These are phyloP conservation scores for Tillandsia leiboldiana DNA, from an alignment of 176 grass and related monocot species.

Conservation along the genomic window DNA sequence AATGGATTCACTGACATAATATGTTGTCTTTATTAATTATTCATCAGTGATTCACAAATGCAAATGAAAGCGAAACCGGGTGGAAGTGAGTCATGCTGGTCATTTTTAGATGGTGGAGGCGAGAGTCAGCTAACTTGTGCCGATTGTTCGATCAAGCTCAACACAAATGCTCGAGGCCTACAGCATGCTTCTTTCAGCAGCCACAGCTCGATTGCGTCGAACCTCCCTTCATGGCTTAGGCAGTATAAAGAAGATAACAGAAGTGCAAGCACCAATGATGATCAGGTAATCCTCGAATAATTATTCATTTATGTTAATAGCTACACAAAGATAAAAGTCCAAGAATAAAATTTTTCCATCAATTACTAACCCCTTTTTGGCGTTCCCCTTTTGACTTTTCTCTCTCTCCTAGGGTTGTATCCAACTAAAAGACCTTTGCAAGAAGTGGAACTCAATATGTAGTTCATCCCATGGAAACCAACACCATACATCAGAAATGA, in stretches of 20 bases:
- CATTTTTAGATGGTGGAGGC: constrained; percentile 3
- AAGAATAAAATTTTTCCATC: neutral
- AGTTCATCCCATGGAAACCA: constrained; percentile 21
- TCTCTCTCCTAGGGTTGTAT: neutral
- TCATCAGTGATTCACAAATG: constrained; percentile 28
- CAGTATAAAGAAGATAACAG: constrained; percentile 26
- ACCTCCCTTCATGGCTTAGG: constrained; percentile 41
- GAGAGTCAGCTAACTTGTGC: constrained; percentile 26
- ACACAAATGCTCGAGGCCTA: constrained; percentile 8
- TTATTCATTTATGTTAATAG: neutral
- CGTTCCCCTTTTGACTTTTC: neutral
- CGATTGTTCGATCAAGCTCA: constrained; percentile 10
- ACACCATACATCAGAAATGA: constrained; percentile 48
- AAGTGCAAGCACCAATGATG: neutral
- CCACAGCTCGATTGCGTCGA: neutral
- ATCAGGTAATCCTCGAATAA: neutral
- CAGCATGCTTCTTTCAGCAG: constrained; percentile 1
- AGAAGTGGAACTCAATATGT: constrained; percentile 25
- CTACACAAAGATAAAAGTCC: neutral
- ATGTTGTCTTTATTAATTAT: constrained; percentile 1
- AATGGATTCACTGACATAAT: neutral
- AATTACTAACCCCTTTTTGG: too few species aligned
- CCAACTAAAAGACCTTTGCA: constrained; percentile 40
- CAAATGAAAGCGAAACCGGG: constrained; percentile 17
- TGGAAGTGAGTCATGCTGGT: constrained; percentile 15